Percentiles rank a stretch among this genome's conserved stretches.
Conservation (phyloP, 2,329 filamentous ascomycete species). For the Dryadomyces quercus-mongolicae region DNA sequence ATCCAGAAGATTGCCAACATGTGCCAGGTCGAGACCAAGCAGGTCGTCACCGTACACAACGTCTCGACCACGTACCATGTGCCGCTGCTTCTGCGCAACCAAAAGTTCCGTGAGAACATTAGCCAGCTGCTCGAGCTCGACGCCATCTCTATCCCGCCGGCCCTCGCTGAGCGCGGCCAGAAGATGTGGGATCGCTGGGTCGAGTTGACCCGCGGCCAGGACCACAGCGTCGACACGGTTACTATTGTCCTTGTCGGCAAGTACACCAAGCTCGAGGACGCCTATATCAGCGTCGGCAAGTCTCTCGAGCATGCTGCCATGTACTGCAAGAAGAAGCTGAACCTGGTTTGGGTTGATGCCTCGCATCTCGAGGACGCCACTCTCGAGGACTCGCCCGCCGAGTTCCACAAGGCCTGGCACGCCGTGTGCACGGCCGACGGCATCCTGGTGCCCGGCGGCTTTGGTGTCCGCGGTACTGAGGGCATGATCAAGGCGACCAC, state of each 20-base stretch:
- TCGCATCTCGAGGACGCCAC: constrained; percentile 65
- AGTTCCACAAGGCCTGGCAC: constrained; percentile 81
- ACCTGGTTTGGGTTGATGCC: constrained; percentile 75
- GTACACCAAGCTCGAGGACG: constrained; percentile 74
- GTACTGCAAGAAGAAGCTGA: constrained; percentile 67
- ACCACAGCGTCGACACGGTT: constrained; percentile 50
- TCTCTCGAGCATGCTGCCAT: constrained; percentile 85
- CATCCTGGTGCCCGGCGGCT: constrained; percentile 62
- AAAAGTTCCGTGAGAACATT: constrained; percentile 47
- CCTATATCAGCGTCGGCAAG: constrained; percentile 68
- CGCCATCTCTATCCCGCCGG: constrained; percentile 35
- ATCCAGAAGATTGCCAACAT: constrained; percentile 80
- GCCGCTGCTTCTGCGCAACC: constrained; percentile 77
- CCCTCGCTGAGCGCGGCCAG: constrained; percentile 52
- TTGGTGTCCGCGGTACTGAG: constrained; percentile 69
- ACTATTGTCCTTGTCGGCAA: constrained; percentile 85
- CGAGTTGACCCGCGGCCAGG: constrained; percentile 39
- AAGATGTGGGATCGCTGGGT: constrained; percentile 64
- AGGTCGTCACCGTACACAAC: constrained; percentile 83
- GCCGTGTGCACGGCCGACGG: constrained; percentile 57
- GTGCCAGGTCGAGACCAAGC: constrained; percentile 75
- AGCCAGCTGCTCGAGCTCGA: constrained; percentile 52
- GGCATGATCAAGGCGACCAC: constrained; percentile 84
- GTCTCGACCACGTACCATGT: constrained; percentile 90
- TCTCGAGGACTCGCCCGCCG: constrained; percentile 48